phyloP scores from a whole-genome alignment of 2,329 filamentous ascomycete genomes.

The Leptoxyphium fumago region DNA sequence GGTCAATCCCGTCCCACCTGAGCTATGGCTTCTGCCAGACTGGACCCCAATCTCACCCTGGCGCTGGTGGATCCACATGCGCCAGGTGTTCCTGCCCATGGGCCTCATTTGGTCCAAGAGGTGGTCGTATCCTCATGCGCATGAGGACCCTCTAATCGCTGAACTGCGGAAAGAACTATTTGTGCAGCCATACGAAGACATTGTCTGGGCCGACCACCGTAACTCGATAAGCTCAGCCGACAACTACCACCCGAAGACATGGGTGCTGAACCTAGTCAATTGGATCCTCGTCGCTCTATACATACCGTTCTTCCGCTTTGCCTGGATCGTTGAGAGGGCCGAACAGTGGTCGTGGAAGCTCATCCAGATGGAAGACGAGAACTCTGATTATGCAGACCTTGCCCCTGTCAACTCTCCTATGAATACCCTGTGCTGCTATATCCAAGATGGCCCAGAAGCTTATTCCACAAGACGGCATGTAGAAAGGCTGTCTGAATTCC shows the following conservation, averaged over 20 bases:
- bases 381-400: conserved; percentile 74
- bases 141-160: conserved; percentile 50
- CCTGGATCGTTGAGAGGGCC: conserved; percentile 51
- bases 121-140: conserved; percentile 55
- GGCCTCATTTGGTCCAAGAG: conserved; percentile 73
- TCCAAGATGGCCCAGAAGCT: conserved; percentile 65
- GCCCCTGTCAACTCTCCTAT: conserved; percentile 83
- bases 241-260: conserved; percentile 87
- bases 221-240: conserved; percentile 69
- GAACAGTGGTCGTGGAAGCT: conserved; percentile 72
- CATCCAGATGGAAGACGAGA: conserved; percentile 81
- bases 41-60: conserved; percentile 21
- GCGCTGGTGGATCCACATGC: conserved; percentile 65
- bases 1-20: conserved; percentile 85
- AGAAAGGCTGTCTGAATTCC: conserved; percentile 67
- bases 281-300: conserved; percentile 67
- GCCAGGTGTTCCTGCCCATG: conserved; percentile 92
- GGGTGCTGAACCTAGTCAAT: conserved; percentile 65
- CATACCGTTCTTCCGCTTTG: conserved; percentile 59
- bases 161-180: conserved; percentile 71
- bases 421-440: conserved; percentile 77
- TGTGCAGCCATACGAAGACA: conserved; percentile 58
- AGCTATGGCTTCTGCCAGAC: conserved; percentile 54
- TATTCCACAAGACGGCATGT: conserved; percentile 59
- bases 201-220: conserved; percentile 62